These are phyloP conservation scores for Bipolaris sorokiniana DNA, from an alignment of 2,329 filamentous ascomycete genomes.

Conservation along the genomic window DNA sequence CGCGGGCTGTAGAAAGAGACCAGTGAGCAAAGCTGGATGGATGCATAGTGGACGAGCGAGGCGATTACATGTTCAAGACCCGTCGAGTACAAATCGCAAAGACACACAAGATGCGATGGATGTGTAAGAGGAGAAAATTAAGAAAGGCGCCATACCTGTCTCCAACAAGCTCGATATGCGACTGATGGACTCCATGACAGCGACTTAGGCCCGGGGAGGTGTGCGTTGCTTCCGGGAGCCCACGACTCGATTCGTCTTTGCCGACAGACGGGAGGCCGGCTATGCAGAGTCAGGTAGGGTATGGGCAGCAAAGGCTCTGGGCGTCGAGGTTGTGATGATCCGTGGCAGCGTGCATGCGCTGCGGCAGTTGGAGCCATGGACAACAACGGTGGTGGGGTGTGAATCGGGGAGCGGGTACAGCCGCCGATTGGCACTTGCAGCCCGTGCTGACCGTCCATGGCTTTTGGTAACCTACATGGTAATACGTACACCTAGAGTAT, in stretches of 20 bases:
- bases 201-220: constrained; percentile 17
- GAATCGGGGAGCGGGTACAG: constrained; percentile 15
- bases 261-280: constrained; percentile 25
- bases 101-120: background rate
- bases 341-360: constrained; percentile 32
- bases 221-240: constrained; percentile 25
- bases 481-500: background rate
- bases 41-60: constrained; percentile 34
- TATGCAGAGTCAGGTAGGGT: constrained; percentile 36
- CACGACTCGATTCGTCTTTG: constrained; percentile 15
- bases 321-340: constrained; percentile 27
- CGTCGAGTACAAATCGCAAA: constrained; percentile 13
- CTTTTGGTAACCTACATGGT: constrained; percentile 2
- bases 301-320: constrained; percentile 22
- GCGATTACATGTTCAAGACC: constrained; percentile 9
- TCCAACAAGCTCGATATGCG: constrained; percentile 93
- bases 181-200: constrained; percentile 90
- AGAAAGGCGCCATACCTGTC: constrained; percentile 67
- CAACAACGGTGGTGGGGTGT: constrained; percentile 13
- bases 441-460: constrained; percentile 1
- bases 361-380: constrained; percentile 15
- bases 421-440: constrained; percentile 11
- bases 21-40: constrained; percentile 50
- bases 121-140: constrained; percentile 6
- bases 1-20: constrained; percentile 71